A percentile compares a stretch with the other conserved stretches of the same genome.
Evolutionary conservation across 2,329 filamentous ascomycete genomes (phyloP).

Genomic region (Stagonosporopsis vannaccii): DNA sequence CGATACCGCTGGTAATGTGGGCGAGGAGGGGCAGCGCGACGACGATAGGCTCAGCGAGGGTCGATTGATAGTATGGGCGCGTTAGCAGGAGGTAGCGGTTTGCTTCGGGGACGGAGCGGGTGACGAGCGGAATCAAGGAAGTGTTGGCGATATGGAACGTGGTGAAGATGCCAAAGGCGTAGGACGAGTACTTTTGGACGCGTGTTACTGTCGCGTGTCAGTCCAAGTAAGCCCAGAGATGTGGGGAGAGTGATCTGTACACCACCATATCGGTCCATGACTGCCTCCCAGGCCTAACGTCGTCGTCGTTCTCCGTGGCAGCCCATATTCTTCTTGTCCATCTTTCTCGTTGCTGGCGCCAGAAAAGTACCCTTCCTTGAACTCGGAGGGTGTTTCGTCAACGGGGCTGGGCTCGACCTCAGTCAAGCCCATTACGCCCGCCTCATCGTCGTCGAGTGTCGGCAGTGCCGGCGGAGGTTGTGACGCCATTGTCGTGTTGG

Average conservation of each 20-base stretch:
- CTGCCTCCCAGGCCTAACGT: constrained; percentile 62
- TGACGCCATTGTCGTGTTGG: constrained; percentile 14
- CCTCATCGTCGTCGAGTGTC: constrained; percentile 34
- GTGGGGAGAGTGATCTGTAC: constrained; percentile 58
- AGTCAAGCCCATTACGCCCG: constrained; percentile 70
- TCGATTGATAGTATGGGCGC: constrained; percentile 87
- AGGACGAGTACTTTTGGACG: constrained; percentile 88
- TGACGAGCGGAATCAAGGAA: constrained; percentile 43
- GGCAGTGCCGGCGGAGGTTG: constrained; percentile 10
- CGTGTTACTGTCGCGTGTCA: constrained; percentile 64
- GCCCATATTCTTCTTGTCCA: constrained; percentile 13
- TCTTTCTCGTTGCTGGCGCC: background rate
- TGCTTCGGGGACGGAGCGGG: constrained; percentile 66
- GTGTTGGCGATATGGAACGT: constrained; percentile 59
- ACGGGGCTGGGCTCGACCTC: constrained; percentile 86
- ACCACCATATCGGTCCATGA: constrained; percentile 77
- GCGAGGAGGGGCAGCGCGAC: constrained; percentile 76
- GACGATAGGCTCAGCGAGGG: constrained; percentile 77
- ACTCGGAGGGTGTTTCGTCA: constrained; percentile 60
- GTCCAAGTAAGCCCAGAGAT: background rate
- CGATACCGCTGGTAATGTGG: constrained; percentile 80
- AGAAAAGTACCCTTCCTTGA: constrained; percentile 60
- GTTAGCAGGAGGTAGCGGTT: constrained; percentile 91
- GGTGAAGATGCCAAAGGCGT: constrained; percentile 58
- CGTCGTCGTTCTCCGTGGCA: constrained; percentile 22